Evolutionary conservation across 352 stramenopile species (phyloP).

Genomic region (Globisporangium emineosum): DNA sequence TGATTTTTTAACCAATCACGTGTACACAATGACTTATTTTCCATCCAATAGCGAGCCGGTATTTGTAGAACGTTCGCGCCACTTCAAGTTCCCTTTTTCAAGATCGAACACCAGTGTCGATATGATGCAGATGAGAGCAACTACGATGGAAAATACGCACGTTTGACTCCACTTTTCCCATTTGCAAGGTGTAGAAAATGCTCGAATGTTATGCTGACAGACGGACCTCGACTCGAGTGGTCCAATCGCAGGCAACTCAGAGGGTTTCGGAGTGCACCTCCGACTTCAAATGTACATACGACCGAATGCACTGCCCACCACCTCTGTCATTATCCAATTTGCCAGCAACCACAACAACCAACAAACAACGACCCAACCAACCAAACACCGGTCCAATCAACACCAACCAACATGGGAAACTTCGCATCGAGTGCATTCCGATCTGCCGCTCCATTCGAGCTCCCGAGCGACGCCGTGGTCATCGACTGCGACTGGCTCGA

Average conservation of each 20-base stretch:
- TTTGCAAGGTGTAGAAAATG: constrained; percentile 12
- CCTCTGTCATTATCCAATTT: constrained; percentile 41
- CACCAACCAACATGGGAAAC: constrained; percentile 43
- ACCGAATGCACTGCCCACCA: background rate
- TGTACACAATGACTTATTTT: background rate
- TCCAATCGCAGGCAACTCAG: background rate
- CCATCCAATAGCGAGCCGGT: constrained; percentile 3
- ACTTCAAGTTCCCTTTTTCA: constrained; percentile 8
- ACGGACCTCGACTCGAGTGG: background rate
- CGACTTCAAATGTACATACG: background rate
- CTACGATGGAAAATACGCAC: constrained; percentile 5
- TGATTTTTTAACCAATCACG: background rate
- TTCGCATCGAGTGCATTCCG: constrained; percentile 28
- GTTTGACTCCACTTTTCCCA: background rate
- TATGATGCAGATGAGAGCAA: constrained; percentile 3
- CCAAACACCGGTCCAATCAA: background rate
- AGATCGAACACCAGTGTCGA: background rate
- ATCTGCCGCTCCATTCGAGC: constrained; percentile 11
- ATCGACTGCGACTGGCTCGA: constrained; percentile 20
- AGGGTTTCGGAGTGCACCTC: background rate
- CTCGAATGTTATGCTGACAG: constrained; percentile 1
- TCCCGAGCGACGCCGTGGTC: constrained; percentile 15
- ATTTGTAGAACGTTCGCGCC: constrained; percentile 7
- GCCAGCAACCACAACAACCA: constrained; percentile 17
- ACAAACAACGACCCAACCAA: constrained; percentile 5